Evolutionary conservation across 2,329 filamentous ascomycete species (phyloP), one percentile per base, ranked within the genome.

Genomic region (Trichoderma semiorbis): DNA sequence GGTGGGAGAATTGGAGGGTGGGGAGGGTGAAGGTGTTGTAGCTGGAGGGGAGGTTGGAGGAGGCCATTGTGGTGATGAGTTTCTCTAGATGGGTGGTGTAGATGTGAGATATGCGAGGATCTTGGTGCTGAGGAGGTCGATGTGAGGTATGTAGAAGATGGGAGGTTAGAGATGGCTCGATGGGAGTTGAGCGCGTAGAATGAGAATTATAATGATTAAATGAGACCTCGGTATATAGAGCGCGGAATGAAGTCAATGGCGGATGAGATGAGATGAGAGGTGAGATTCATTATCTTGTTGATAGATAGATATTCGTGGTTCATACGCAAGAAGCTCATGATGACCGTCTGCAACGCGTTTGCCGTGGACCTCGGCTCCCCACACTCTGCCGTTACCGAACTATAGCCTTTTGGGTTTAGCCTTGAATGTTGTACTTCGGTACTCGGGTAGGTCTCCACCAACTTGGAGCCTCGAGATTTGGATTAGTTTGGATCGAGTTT

Each of bases 1-100:
- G 81, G 76, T 89, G 86, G 60, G 82, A 83, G 76, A 88, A 78
- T 61, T 78, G 81, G 75, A 89, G 81, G 50, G 84, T 78, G 3
- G 83, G 82, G 72, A 86, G 80, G 55, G 77, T 72, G 68, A 85
- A 79, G 58, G 78, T 75, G 73, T 78, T 79, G 78, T 88, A 88
- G 71, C 75, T 80, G 28, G 77, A 71, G 11, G 81, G 80, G 34
- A 79, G 76, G 18, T 70, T 72, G 61, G 34, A 71, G 67, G 75
- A 66, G 65, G 75, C 68, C 76, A 79, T 79, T 73, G 53, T 73
- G 47, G 7, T 53, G 61, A 4, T 63, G 16, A 10, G 14, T 11
- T 16, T 30, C 4, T 28, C 11, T 55, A 6, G 43, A 18, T 24
- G 28, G 18, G 8, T 18, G 3, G 24, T 66, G 30, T 26, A 30